Evolutionary conservation across 164 flowering plant species (phyloP), one percentile per base, ranked within the genome.

Genomic region (Sedum album): DNA sequence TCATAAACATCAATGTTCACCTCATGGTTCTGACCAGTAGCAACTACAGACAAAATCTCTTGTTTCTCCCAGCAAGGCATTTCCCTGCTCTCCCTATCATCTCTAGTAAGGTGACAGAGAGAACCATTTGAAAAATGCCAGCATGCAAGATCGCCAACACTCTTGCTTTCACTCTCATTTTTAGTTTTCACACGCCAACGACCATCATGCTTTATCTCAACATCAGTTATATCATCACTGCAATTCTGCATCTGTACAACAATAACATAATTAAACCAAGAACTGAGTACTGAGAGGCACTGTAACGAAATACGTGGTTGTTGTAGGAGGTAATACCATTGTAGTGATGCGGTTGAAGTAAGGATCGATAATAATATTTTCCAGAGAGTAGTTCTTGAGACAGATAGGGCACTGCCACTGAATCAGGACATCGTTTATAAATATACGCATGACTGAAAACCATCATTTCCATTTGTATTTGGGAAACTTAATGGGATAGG

Each of bases 171-270:
- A 80, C 61, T 76, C 62, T 86, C 99, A 67, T 67, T 74, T 70
- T 76, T 79, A 20, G 74, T 69, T 76, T 86, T 95, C 6, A 78
- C 97, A 71, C 97, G 97, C 97, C 99, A 95, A 70, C 88, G 86
- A 49, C 97, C 97, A 79, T 95, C 97, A 69, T 97, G 96, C 79
- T 86, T 95, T 74, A 88, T 88, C 49, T 95, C 97, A 71, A 95
- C 84, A 69, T 95, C 97, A 31, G 86, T 84, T 10, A 87, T 76
- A 76, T 95, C 99, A 83, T 95, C 99, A 31, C 89, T 92, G 77
- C 91, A 92, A 68, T 76, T 63, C 25, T 60, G 73, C 93, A 95
- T 83, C 99, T 94, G 76, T 66, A 65, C 31, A 72, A 55, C 7
- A 26, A 25, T 31, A 74, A 36, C 44, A 33, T n/a, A 74, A n/a